Conservation (phyloP, 495 filamentous ascomycete genomes). For the Penicillium salamii region DNA sequence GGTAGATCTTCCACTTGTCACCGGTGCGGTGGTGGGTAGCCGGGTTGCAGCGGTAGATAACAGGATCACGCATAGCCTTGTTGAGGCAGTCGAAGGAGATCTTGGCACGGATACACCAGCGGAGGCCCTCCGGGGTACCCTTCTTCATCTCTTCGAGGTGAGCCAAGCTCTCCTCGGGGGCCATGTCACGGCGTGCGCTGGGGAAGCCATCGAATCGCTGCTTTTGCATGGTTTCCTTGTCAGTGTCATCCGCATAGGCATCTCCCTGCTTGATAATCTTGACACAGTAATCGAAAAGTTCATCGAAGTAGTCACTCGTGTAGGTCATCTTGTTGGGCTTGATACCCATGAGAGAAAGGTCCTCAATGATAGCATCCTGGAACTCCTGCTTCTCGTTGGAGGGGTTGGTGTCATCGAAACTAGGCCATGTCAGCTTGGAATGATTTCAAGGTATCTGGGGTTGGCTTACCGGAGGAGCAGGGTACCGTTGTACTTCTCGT, state of each 20-base stretch:
- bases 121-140: slow-evolving; percentile 68
- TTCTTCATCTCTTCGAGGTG: slow-evolving; percentile 88
- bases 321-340: slow-evolving; percentile 74
- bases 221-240: slow-evolving; percentile 78
- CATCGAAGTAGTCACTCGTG: slow-evolving; percentile 88
- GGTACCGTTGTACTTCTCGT: slow-evolving; percentile 81
- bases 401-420: slow-evolving; percentile 90
- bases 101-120: slow-evolving; percentile 87
- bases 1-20: slow-evolving; percentile 88
- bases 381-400: slow-evolving; percentile 91
- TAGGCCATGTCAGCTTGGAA: background rate
- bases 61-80: slow-evolving; percentile 85
- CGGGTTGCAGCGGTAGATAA: slow-evolving; percentile 86
- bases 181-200: slow-evolving; percentile 70
- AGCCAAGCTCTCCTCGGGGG: slow-evolving; percentile 74
- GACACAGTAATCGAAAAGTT: slow-evolving; percentile 75
- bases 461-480: slow-evolving; percentile 59
- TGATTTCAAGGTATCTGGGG: background rate
- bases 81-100: slow-evolving; percentile 80
- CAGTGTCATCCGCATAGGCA: slow-evolving; percentile 88
- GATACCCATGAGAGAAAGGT: slow-evolving; percentile 82
- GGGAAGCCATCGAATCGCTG: slow-evolving; percentile 75
- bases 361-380: slow-evolving; percentile 83
- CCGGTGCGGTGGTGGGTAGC: slow-evolving; percentile 88
- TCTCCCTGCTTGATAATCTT: slow-evolving; percentile 78